phyloP scores from a whole-genome alignment of 2,329 filamentous ascomycete genomes.

The Alternaria conjuncta region DNA sequence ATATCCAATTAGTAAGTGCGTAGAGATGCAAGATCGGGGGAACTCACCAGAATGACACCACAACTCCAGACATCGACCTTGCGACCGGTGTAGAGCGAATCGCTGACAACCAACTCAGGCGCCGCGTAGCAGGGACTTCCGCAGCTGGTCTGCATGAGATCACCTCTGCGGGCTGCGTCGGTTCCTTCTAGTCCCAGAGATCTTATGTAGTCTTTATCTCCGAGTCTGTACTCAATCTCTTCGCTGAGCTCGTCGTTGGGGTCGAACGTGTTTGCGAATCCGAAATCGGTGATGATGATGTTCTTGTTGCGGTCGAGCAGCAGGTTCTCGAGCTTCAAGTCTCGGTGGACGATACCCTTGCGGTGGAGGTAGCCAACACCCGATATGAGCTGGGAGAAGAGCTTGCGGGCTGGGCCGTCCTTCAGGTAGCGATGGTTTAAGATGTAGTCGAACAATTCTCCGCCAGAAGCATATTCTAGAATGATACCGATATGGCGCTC shows the following conservation, averaged over 20 bases:
- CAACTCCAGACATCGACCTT: slow-evolving; percentile 99
- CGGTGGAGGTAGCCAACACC: slow-evolving; percentile 98
- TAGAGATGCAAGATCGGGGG: slow-evolving; percentile 11
- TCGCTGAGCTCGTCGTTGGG: slow-evolving; percentile 84
- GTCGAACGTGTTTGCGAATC: slow-evolving; percentile 97
- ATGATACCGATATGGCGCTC: slow-evolving; percentile 98
- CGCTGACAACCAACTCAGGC: slow-evolving; percentile 94
- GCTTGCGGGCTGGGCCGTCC: slow-evolving; percentile 83
- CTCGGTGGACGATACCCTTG: slow-evolving; percentile 96
- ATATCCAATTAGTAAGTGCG: slow-evolving; percentile 18
- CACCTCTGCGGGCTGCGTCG: slow-evolving; percentile 81
- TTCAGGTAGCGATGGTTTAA: slow-evolving; percentile 96
- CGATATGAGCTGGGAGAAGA: slow-evolving; percentile 95
- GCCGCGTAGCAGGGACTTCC: slow-evolving; percentile 98
- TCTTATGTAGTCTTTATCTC: slow-evolving; percentile 88
- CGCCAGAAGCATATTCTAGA: slow-evolving; percentile 95
- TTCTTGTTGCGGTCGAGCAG: slow-evolving; percentile 95
- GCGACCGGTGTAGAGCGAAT: slow-evolving; percentile 93
- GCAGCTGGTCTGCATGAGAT: slow-evolving; percentile 98
- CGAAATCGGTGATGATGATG: slow-evolving; percentile 99
- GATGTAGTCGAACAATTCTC: slow-evolving; percentile 98
- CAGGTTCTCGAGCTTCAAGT: slow-evolving; percentile 95
- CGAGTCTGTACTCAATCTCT: slow-evolving; percentile 86
- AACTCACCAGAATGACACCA: slow-evolving; percentile 91
- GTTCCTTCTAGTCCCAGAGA: slow-evolving; percentile 81